Base-by-base conservation (phyloP, 2,329 filamentous ascomycete genomes). In the Graphiopsis chlorocephala region DNA sequence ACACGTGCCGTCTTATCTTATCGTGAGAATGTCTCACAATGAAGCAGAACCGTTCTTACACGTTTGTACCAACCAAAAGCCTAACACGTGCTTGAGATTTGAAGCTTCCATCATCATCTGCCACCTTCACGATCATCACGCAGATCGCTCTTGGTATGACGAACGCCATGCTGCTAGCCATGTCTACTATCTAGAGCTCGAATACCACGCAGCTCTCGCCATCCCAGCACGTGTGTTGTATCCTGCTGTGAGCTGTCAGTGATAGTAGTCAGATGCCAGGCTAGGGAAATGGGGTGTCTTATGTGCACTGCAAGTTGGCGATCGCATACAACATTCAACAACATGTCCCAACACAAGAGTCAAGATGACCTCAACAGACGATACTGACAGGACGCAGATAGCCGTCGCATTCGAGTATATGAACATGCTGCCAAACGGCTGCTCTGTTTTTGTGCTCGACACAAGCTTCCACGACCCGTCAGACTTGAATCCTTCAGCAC, bases 101-200 rank as follows among this genome's bases (percentile, higher is more conserved):
- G 14, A 53, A 53, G 25, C 15, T n/a, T n/a, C 15, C 26, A 53
- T 20, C 15, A 20, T 29, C 38, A 45, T 23, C 38, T 45, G 38
- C 38, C 38, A 45, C 28, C 26, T n/a, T 31, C 50, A n/a, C 15
- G 29, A 53, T 7, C 28, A 53, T n/a, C 5, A 31, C 26, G 50
- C 25, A 53, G 50, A 56, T 56, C 53, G 29, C 26, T 56, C 53
- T 56, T 56, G 53, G 53, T 56, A 56, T 56, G 53, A 56, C 53
- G 53, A 23, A 11, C 25, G 53, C 53, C 53, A 56, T n/a, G 31
- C 31, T 25, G n/a, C 53, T 38, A 31, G 26, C 25, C 10, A 31
- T 31, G 10, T 17, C 53, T 31, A n/a, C 29, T 33, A 4, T 33
- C n/a, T 25, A 25, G 10, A 23, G n/a, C 20, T 35, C 15, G 12